Conservation (phyloP, 192 early-diverging fungal genomes). For the Mycoemilia scoparia region DNA sequence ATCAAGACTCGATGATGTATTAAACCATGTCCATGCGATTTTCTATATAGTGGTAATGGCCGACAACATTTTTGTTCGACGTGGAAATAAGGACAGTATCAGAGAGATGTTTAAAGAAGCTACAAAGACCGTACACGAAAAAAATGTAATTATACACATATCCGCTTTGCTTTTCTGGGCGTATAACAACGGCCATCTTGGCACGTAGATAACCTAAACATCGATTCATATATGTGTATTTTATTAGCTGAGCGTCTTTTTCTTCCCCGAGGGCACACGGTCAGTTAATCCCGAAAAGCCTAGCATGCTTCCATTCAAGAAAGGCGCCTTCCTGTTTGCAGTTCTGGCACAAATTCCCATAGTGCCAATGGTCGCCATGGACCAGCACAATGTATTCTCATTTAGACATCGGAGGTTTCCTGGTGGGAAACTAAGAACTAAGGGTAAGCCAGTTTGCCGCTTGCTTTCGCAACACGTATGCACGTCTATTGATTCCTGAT, state of each 20-base stretch:
- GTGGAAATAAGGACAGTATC: slow-evolving; percentile 63
- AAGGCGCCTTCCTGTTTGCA: slow-evolving; percentile 90
- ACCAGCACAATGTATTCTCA: slow-evolving; percentile 36
- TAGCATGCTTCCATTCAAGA: slow-evolving; percentile 77
- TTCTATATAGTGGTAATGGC: slow-evolving; percentile 45
- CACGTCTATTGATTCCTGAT: too few species aligned
- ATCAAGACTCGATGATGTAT: too few species aligned
- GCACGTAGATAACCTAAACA: too few species aligned
- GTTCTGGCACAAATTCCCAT: slow-evolving; percentile 73
- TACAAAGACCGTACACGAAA: slow-evolving; percentile 51
- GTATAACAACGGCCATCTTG: too few species aligned
- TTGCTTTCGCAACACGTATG: neutral
- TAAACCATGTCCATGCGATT: too few species aligned
- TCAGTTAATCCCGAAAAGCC: slow-evolving; percentile 39
- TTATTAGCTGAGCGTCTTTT: too few species aligned
- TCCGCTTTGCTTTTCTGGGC: too few species aligned
- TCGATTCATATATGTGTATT: too few species aligned
- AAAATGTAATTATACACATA: slow-evolving; percentile 54
- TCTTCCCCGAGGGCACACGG: slow-evolving; percentile 91
- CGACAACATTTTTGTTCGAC: slow-evolving; percentile 79
- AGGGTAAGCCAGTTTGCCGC: too few species aligned
- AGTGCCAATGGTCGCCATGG: slow-evolving; percentile 67
- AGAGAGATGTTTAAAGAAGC: slow-evolving; percentile 65
- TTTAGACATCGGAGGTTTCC: slow-evolving; percentile 16
- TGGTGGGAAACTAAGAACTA: slow-evolving; percentile 17